phyloP scores from a whole-genome alignment of 1,284 basidiomycete species.

The Sanghuangporus weigelae region DNA sequence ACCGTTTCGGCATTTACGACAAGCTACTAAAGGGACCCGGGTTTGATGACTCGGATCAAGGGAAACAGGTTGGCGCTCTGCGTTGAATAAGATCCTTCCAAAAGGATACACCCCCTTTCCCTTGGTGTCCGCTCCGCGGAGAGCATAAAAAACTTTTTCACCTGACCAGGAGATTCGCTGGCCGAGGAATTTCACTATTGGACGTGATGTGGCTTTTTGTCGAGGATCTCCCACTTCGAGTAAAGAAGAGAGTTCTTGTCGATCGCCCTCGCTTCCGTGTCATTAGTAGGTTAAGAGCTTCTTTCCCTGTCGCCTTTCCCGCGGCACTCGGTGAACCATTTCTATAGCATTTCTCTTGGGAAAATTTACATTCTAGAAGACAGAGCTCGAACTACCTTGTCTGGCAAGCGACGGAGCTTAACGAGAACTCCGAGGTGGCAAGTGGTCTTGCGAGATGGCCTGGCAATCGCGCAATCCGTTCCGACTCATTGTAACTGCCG shows the following conservation, averaged over 20 bases:
- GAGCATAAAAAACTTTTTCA: neutral
- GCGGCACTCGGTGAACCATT: neutral
- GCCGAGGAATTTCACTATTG: neutral
- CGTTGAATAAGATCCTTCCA: neutral
- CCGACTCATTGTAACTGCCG: too few relatives aligned
- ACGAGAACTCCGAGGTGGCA: neutral
- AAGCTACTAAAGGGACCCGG: neutral
- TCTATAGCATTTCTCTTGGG: neutral
- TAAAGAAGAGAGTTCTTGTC: neutral
- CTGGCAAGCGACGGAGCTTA: neutral
- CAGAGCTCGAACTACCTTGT: neutral
- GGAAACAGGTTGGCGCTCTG: neutral
- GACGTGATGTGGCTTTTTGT: too few relatives aligned
- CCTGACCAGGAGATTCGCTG: neutral
- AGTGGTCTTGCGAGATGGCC: neutral
- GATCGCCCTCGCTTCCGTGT: neutral
- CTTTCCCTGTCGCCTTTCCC: neutral
- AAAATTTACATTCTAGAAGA: neutral
- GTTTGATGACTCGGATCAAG: neutral
- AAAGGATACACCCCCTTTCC: neutral
- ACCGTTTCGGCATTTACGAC: too few relatives aligned
- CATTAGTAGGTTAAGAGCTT: conserved; percentile 1
- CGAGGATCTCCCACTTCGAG: neutral
- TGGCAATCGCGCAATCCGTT: too few relatives aligned
- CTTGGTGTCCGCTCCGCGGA: neutral